Conservation (phyloP, 495 filamentous ascomycete genomes). For the Talaromyces thailandensis region DNA sequence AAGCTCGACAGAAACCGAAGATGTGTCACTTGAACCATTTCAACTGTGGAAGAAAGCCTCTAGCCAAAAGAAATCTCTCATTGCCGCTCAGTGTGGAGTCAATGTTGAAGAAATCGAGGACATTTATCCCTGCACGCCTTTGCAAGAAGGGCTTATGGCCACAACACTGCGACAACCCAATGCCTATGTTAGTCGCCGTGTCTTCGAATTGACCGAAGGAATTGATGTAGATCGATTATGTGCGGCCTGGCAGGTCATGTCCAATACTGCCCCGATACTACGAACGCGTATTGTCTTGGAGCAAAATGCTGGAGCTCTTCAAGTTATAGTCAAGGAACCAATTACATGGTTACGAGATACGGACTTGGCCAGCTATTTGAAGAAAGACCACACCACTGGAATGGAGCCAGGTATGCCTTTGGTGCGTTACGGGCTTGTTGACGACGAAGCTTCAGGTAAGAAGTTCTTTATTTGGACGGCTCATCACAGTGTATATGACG, state of each 20-base stretch:
- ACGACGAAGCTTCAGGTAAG: background rate
- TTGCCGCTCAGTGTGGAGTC: constrained; percentile 13
- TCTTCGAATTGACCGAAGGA: constrained; percentile 16
- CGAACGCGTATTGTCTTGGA: constrained; percentile 32
- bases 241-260: constrained; percentile 28
- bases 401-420: background rate
- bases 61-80: background rate
- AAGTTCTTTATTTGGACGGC: constrained; percentile 12
- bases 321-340: constrained; percentile 22
- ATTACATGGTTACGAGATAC: background rate
- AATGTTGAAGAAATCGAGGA: constrained; percentile 37
- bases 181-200: constrained; percentile 20
- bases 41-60: background rate
- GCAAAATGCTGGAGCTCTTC: constrained; percentile 13
- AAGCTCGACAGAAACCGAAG: background rate
- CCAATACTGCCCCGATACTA: constrained; percentile 21
- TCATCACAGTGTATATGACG: constrained; percentile 53
- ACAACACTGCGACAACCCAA: constrained; percentile 24
- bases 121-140: constrained; percentile 49
- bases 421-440: background rate
- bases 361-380: background rate
- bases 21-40: background rate
- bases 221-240: constrained; percentile 25
- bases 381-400: background rate
- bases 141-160: constrained; percentile 52